Conservation (phyloP, 805 yeast species). For the Wickerhamomyces hampshirensis region DNA sequence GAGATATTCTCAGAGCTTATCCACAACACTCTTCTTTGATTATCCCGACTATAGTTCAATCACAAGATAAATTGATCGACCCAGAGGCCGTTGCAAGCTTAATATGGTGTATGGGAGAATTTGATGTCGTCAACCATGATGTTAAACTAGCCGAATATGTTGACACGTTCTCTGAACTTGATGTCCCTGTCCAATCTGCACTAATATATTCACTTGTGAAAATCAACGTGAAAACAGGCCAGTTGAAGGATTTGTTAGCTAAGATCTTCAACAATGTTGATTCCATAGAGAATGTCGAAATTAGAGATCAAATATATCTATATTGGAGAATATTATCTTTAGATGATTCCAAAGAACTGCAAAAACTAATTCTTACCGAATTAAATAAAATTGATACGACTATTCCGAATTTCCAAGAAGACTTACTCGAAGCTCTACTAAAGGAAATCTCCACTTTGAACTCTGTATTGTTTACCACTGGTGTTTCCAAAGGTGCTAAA, state of each 20-base stretch:
- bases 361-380: slow-evolving; percentile 51
- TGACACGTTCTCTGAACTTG: slow-evolving; percentile 52
- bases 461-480: slow-evolving; percentile 86
- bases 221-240: slow-evolving; percentile 41
- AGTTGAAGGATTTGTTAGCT: slow-evolving; percentile 42
- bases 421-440: slow-evolving; percentile 60
- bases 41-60: slow-evolving; percentile 48
- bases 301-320: slow-evolving; percentile 73
- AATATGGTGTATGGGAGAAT: slow-evolving; percentile 71
- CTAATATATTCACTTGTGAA: slow-evolving; percentile 60
- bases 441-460: slow-evolving; percentile 79
- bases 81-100: slow-evolving; percentile 49
- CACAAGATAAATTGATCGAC: slow-evolving; percentile 43
- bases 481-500: slow-evolving; percentile 35
- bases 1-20: slow-evolving; percentile 62
- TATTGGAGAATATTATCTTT: slow-evolving; percentile 73
- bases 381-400: slow-evolving; percentile 72
- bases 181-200: slow-evolving; percentile 54
- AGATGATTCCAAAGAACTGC: slow-evolving; percentile 30
- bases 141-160: slow-evolving; percentile 42
- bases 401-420: slow-evolving; percentile 65
- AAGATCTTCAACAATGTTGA: slow-evolving; percentile 60
- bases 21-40: slow-evolving; percentile 46
- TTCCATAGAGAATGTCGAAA: slow-evolving; percentile 66
- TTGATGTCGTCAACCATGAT: slow-evolving; percentile 51